Conservation (phyloP, 768 basidiomycete species). For the Russula sp. region DNA sequence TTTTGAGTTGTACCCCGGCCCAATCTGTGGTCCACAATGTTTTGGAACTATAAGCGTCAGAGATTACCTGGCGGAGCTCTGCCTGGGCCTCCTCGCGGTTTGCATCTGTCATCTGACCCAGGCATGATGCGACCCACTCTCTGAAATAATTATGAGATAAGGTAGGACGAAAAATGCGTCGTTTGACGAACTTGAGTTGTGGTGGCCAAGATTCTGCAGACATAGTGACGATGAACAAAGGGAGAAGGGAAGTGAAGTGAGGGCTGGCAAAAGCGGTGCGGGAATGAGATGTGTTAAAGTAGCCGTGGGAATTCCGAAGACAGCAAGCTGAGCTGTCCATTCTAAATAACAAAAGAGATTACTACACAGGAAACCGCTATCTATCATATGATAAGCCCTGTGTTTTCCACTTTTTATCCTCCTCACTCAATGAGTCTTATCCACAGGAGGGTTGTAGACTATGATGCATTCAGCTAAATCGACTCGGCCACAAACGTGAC, state of each 20-base stretch:
- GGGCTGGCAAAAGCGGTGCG: neutral
- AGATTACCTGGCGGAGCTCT: constrained; percentile 95
- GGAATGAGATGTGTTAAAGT: neutral
- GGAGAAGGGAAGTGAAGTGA: neutral
- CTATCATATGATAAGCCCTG: constrained; percentile 8
- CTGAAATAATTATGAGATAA: constrained; percentile 38
- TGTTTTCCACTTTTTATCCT: constrained; percentile 2
- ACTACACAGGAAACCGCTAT: constrained; percentile 14
- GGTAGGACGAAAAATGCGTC: constrained; percentile 5
- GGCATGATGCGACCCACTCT: constrained; percentile 91
- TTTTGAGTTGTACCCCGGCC: constrained; percentile 79
- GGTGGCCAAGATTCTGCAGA: constrained; percentile 79
- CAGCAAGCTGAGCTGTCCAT: constrained; percentile 1
- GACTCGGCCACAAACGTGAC: neutral
- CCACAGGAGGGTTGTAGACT: constrained; percentile 60
- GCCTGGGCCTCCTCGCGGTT: constrained; percentile 86
- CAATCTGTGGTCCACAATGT: constrained; percentile 94
- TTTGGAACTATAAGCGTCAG: constrained; percentile 80
- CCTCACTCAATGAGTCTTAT: constrained; percentile 39
- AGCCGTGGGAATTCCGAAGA: constrained; percentile 9
- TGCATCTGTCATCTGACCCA: constrained; percentile 83
- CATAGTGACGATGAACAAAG: constrained; percentile 35
- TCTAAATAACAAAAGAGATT: constrained; percentile 7
- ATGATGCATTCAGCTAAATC: constrained; percentile 16
- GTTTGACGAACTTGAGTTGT: constrained; percentile 56